Conservation (phyloP, 441 rosid genomes). For the Raphanus hybrid region DNA sequence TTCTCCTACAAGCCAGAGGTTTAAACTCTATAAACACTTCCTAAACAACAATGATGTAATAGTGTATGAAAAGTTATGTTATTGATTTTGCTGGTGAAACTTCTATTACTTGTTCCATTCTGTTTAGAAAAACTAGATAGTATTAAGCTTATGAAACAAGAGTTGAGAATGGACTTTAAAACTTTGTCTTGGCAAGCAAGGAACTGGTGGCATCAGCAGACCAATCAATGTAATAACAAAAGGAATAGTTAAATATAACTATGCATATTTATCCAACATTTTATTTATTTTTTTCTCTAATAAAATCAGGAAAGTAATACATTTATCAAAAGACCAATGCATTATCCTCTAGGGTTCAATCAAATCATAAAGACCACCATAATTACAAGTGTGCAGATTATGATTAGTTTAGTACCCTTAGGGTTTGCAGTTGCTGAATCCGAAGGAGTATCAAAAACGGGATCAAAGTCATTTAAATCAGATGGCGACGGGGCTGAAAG, state of each 20-base stretch:
- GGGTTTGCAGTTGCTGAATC: slow-evolving; percentile 14
- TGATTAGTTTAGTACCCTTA: slow-evolving; percentile 13
- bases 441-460: neutral
- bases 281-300: neutral
- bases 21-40: neutral
- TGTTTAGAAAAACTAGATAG: neutral
- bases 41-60: neutral
- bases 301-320: slow-evolving; percentile 4
- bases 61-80: neutral
- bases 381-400: slow-evolving; percentile 3
- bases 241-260: neutral
- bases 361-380: slow-evolving; percentile 21
- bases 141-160: slow-evolving; percentile 3
- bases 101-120: neutral
- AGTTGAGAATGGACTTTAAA: neutral
- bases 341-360: slow-evolving; percentile 1
- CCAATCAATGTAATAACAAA: neutral
- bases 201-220: neutral
- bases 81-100: neutral
- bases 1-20: slow-evolving; percentile 26
- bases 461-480: slow-evolving; percentile 32
- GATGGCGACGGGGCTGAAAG: slow-evolving; percentile 13
- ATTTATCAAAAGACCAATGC: slow-evolving; percentile 13
- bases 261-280: neutral
- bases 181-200: slow-evolving; percentile 4